phyloP scores from a whole-genome alignment of 192 early-diverging fungal genomes.

The Coemansia reversa region DNA sequence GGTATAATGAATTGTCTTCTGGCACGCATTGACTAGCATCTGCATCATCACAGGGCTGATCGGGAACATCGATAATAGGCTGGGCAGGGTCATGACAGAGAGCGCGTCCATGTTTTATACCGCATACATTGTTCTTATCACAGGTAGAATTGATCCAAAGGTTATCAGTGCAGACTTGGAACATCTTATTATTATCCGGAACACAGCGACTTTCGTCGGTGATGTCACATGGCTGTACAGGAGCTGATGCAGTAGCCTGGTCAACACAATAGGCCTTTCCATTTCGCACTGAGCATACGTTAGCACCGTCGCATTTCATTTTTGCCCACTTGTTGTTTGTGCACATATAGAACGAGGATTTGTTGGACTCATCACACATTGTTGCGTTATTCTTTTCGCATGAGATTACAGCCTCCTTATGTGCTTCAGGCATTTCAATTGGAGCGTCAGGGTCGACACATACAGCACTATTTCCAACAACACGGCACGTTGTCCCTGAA shows the following conservation, averaged over 20 bases:
- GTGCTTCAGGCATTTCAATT: conserved; percentile 4
- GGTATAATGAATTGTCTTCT: conserved; percentile 28
- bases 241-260: conserved; percentile 26
- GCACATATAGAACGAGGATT: conserved; percentile 39
- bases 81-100: conserved; percentile 39
- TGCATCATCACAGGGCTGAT: conserved; percentile 32
- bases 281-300: conserved; percentile 34
- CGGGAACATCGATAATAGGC: conserved; percentile 32
- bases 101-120: conserved; percentile 27
- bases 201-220: conserved; percentile 33
- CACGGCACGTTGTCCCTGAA: conserved; percentile 31
- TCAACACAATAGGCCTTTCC: conserved; percentile 34
- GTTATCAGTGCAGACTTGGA: conserved; percentile 41
- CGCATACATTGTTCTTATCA: conserved; percentile 34
- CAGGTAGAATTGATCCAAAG: conserved; percentile 50
- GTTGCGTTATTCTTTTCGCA: conserved; percentile 39
- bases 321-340: conserved; percentile 30
- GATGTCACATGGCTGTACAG: conserved; percentile 26
- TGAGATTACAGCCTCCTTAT: not conserved
- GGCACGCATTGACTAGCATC: conserved; percentile 21
- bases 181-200: conserved; percentile 21
- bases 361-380: conserved; percentile 29
- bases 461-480: conserved; percentile 25
- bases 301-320: conserved; percentile 39
- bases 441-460: conserved; percentile 35